Evolutionary conservation across 306 rosid genomes (phyloP).

Genomic region (Lagenaria siceraria): DNA sequence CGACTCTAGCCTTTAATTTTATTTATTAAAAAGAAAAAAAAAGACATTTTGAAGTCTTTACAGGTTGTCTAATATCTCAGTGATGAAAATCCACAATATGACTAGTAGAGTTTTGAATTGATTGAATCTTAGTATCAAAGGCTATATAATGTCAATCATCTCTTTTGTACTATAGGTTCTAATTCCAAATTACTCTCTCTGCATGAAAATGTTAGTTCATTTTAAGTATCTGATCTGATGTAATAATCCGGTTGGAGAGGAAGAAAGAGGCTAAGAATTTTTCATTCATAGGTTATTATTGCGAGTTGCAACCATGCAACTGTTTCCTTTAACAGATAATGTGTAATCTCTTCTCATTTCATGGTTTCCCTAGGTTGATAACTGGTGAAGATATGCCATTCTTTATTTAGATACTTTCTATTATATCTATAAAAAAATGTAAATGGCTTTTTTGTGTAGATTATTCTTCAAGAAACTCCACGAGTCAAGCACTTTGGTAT

Average conservation of each 20-base stretch:
- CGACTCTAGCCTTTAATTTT: background rate
- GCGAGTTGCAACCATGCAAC: background rate
- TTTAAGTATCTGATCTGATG: background rate
- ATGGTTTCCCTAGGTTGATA: background rate
- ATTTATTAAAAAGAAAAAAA: background rate
- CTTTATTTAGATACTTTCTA: background rate
- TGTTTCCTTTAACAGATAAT: background rate
- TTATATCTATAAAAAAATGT: background rate
- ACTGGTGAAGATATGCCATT: background rate
- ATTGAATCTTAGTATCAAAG: background rate
- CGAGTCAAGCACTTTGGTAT: slow-evolving; percentile 64
- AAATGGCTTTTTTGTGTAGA: slow-evolving; percentile 22
- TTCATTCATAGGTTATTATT: background rate
- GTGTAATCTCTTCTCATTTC: background rate
- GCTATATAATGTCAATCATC: background rate
- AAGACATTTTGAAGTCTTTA: background rate
- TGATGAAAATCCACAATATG: background rate
- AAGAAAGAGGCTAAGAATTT: background rate
- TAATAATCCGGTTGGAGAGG: background rate
- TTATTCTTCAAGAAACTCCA: slow-evolving; percentile 69
- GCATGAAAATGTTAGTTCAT: background rate
- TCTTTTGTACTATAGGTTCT: background rate
- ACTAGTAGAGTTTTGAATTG: background rate
- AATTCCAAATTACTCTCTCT: background rate
- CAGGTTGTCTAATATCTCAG: background rate